Base-by-base conservation (phyloP, 352 stramenopile species). In the Pythium utonaiense region DNA sequence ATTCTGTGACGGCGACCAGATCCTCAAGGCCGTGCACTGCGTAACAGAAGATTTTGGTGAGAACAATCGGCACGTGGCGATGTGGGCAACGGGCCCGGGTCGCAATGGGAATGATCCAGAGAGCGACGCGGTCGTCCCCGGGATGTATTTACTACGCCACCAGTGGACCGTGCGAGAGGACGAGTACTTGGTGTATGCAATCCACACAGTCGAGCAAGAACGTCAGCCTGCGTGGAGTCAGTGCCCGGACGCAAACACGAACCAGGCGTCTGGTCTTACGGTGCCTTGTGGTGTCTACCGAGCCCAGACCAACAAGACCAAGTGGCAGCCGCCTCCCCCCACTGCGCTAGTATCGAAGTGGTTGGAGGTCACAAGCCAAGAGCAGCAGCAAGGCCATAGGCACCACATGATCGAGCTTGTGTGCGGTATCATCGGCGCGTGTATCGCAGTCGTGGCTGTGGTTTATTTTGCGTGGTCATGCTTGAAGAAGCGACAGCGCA, bases 71-170 rank as follows among this genome's bases (percentile, higher is more conserved):
- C 31, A 66, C 57, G 19, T 51, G 13, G 62, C 58, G 41, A 64
- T 76, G 60, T 76, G 69, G 69, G 60, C 69, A 16, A 76, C 65
- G 12, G 69, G 69, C 42, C 28, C 54, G 0, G 54, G 54, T 3
- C 54, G 42, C 12, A 53, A 19, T 25, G 21, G 2, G n/a, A 34
- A 21, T n/a, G 21, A 36, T 24, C n/a, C 21, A 3, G 34, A 28
- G 9, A 62, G 62, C 17, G 40, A 60, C 14, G 53, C 48, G 12
- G 53, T 57, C 25, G 42, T 75, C 1, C 68, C 68, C 1, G 64
- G 62, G 12, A 51, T 69, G 27, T 58, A 55, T n/a, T 22, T 75
- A 3, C 6, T 51, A 7, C 56, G 44, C 0, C 68, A 75, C 49
- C 25, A 52, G 22, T 75, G 64, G 68, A 24, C 51, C 1, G 67